A percentile compares a stretch with the other conserved stretches of the same genome.
These are phyloP conservation scores for Nakazawaea laoshanensis DNA, from an alignment of 805 yeast species.

Conservation along the genomic window DNA sequence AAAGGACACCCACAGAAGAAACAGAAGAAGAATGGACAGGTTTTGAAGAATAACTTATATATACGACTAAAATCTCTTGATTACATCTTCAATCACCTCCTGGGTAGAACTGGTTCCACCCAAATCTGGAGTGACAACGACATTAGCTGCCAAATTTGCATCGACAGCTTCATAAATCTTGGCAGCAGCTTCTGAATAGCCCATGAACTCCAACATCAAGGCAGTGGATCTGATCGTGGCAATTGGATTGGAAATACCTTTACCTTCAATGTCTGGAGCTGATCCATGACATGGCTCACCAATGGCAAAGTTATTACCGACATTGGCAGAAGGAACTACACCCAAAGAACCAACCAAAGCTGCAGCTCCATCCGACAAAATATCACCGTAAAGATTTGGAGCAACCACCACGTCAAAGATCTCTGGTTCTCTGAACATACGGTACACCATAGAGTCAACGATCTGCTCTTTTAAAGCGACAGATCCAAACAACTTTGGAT, in stretches of 20 bases:
- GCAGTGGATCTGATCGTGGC: conserved; percentile 98
- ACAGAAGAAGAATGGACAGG: conserved; percentile 22
- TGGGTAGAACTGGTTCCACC: conserved; percentile 88
- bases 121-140: conserved; percentile 83
- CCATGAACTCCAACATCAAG: conserved; percentile 94
- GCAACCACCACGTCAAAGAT: conserved; percentile 97
- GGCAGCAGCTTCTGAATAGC: conserved; percentile 83
- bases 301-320: conserved; percentile 90
- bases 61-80: conserved; percentile 37
- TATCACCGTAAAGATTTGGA: conserved; percentile 97
- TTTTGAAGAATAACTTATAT: conserved; percentile 17
- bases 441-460: conserved; percentile 98
- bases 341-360: conserved; percentile 97
- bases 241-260: conserved; percentile 89
- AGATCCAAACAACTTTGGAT: conserved; percentile 46
- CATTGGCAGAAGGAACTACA: conserved; percentile 97
- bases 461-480: conserved; percentile 86
- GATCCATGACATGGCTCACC: conserved; percentile 99
- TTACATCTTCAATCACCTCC: conserved; percentile 78
- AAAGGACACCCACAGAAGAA: conserved; percentile 26
- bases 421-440: conserved; percentile 97
- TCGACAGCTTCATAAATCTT: conserved; percentile 91
- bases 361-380: conserved; percentile 95
- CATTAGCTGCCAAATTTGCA: conserved; percentile 76
- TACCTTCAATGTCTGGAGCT: conserved; percentile 98